These are phyloP conservation scores for Carallia pectinifolia DNA, from an alignment of 345 rosid genomes.

Conservation along the genomic window DNA sequence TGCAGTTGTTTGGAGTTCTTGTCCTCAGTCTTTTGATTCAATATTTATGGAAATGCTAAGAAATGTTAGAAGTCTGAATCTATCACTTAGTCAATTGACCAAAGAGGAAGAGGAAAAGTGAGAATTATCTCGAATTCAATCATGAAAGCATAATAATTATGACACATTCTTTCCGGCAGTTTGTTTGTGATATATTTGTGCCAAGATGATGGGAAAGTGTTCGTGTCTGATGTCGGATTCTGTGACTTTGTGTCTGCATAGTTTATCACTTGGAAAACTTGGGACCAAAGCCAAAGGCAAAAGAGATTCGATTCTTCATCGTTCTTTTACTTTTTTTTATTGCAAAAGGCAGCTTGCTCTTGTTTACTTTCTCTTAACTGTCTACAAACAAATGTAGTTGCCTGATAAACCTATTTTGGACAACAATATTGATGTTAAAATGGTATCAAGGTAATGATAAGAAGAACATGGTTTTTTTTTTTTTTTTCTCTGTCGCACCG, in stretches of 20 bases:
- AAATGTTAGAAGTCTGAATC: too few species aligned
- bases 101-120: too few species aligned
- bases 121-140: too few species aligned
- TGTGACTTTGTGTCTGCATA: not conserved
- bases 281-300: not conserved
- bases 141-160: too few species aligned
- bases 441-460: not conserved
- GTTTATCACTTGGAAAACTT: not conserved
- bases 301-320: not conserved
- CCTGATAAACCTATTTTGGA: not conserved
- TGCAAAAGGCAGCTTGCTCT: too few species aligned
- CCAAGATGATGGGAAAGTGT: not conserved
- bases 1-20: too few species aligned
- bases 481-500: not conserved
- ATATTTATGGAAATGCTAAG: too few species aligned
- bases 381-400: not conserved
- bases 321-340: not conserved
- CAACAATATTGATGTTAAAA: not conserved
- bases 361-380: not conserved
- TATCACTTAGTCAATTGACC: too few species aligned
- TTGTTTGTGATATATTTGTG: not conserved
- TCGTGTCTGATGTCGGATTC: not conserved
- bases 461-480: not conserved
- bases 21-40: too few species aligned
- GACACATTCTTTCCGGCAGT: too few species aligned